These are phyloP conservation scores for Tricladium varicosporioides DNA, from an alignment of 2,329 filamentous ascomycete genomes.

Conservation along the genomic window DNA sequence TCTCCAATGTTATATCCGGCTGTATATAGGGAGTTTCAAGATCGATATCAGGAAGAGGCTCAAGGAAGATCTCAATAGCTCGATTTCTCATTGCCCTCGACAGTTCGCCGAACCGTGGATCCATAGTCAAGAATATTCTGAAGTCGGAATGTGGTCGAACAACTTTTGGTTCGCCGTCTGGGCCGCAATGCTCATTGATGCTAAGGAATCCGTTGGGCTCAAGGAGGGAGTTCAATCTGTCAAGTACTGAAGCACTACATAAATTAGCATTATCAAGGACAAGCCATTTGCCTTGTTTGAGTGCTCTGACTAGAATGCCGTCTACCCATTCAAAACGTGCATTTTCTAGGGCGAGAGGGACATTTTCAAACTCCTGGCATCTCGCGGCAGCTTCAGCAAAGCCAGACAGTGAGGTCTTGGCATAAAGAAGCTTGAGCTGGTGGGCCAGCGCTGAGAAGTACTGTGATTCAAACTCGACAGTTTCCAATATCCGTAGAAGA, in stretches of 20 bases:
- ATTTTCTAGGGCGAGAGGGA: constrained; percentile 59
- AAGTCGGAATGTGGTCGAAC: constrained; percentile 84
- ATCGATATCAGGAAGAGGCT: constrained; percentile 33
- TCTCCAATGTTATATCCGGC: constrained; percentile 28
- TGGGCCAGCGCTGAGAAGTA: constrained; percentile 32
- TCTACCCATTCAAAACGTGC: constrained; percentile 96
- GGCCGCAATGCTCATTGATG: constrained; percentile 88
- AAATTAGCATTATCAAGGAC: constrained; percentile 97
- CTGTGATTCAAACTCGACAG: constrained; percentile 13
- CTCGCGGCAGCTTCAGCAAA: constrained; percentile 25
- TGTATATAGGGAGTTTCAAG: background rate
- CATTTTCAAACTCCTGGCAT: constrained; percentile 44
- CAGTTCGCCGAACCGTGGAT: constrained; percentile 86
- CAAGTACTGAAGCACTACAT: constrained; percentile 90
- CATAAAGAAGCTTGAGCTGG: constrained; percentile 30
- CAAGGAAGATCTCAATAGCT: constrained; percentile 83
- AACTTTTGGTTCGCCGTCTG: constrained; percentile 75
- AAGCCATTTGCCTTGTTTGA: constrained; percentile 85
- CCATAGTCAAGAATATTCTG: constrained; percentile 89
- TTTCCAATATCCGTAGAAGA: constrained; percentile 50
- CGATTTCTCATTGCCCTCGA: constrained; percentile 96
- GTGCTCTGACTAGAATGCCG: constrained; percentile 82
- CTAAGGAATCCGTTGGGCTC: constrained; percentile 86
- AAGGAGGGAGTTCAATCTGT: constrained; percentile 89
- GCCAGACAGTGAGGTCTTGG: constrained; percentile 41